Percentiles rank a stretch among this genome's conserved stretches.
Evolutionary conservation across 768 basidiomycete species (phyloP).

Genomic region (Dictyophora rubrovolvata): DNA sequence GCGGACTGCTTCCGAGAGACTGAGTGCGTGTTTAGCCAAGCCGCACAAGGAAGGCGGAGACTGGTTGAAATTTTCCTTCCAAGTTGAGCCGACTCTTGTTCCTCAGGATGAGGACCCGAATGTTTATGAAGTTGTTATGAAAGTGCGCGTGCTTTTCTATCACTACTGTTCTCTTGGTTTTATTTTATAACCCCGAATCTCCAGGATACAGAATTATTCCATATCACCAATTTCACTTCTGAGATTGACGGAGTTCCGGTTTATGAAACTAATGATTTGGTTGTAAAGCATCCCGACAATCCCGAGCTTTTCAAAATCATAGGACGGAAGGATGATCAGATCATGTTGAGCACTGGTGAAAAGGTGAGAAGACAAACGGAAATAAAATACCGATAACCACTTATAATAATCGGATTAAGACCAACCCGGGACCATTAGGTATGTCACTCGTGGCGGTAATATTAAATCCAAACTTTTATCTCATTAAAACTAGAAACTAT

Average conservation of each 20-base stretch:
- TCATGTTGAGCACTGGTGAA: slow-evolving; percentile 23
- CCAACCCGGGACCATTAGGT: slow-evolving; percentile 24
- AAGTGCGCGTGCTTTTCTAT: not conserved
- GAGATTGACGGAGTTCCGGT: slow-evolving; percentile 21
- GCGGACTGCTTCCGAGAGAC: not conserved
- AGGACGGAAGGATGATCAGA: slow-evolving; percentile 21
- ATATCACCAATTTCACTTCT: slow-evolving; percentile 21
- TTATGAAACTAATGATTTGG: slow-evolving; percentile 32
- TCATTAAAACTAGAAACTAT: slow-evolving; percentile 27
- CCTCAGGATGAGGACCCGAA: not conserved
- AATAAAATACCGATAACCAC: not conserved
- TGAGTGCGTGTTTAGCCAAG: not conserved
- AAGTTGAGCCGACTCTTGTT: not conserved
- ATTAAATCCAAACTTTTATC: not conserved
- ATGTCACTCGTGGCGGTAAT: not conserved
- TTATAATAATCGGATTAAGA: slow-evolving; percentile 11
- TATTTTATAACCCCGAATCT: not conserved
- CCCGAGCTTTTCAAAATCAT: slow-evolving; percentile 17
- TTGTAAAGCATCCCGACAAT: slow-evolving; percentile 31
- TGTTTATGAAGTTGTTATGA: not conserved
- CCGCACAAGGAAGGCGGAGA: not conserved
- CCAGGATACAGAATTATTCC: not conserved
- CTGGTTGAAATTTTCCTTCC: not conserved
- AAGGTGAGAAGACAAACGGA: slow-evolving; percentile 14
- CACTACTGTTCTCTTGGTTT: not conserved